Evolutionary conservation across 106 monocot species (phyloP).

Genomic region (Xerophyta viscosa): DNA sequence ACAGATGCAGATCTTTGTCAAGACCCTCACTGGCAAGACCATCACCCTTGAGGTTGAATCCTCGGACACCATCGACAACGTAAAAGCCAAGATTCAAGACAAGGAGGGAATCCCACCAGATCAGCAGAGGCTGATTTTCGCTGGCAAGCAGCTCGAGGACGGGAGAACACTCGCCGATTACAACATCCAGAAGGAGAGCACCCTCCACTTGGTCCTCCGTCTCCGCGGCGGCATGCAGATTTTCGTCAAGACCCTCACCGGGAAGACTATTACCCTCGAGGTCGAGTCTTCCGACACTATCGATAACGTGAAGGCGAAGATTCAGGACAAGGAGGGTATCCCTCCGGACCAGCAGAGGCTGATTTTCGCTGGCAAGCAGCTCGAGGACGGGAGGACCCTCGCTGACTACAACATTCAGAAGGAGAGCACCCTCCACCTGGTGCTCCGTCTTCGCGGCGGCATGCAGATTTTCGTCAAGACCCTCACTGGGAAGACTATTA

Average conservation of each 20-base stretch:
- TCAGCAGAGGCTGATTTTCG: constrained; percentile 7
- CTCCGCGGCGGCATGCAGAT: constrained; percentile 58
- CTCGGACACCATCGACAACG: constrained; percentile 20
- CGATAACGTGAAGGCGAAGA: constrained; percentile 57
- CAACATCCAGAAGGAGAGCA: constrained; percentile 9
- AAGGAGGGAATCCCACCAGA: constrained; percentile 9
- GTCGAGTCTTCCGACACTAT: constrained; percentile 52
- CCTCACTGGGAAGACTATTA: constrained; percentile 50
- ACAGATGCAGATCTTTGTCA: constrained; percentile 10
- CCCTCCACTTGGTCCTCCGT: constrained; percentile 29
- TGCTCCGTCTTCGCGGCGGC: constrained; percentile 29
- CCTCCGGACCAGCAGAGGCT: constrained; percentile 65
- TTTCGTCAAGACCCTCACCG: constrained; percentile 54
- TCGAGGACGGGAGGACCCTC: constrained; percentile 55
- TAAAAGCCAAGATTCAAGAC: constrained; percentile 16
- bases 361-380: constrained; percentile 71
- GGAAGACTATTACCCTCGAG: constrained; percentile 63
- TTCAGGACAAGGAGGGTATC: constrained; percentile 72
- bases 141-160: constrained; percentile 6
- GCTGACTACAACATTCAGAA: constrained; percentile 59
- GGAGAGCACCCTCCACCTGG: constrained; percentile 55
- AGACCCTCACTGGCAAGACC: constrained; percentile 14
- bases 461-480: constrained; percentile 53
- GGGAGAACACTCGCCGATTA: constrained; percentile 3
- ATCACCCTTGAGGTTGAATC: constrained; percentile 19